phyloP scores from a whole-genome alignment of 1,284 basidiomycete genomes.

The Fomitiporia mediterranea region DNA sequence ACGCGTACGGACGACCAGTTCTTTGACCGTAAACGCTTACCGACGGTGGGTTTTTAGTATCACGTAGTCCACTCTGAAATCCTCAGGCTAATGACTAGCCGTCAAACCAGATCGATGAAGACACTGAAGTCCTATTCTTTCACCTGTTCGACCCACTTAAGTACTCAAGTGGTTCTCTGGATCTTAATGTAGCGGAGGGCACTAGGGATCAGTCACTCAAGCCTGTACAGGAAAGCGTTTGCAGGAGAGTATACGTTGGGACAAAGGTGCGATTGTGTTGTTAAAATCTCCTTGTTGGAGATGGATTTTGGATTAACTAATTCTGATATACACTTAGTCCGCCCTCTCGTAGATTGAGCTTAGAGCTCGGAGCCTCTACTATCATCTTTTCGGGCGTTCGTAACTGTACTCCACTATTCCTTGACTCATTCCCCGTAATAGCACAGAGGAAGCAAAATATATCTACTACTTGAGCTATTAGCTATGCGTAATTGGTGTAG shows the following conservation, averaged over 20 bases:
- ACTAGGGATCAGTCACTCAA: background rate
- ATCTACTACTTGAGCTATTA: background rate
- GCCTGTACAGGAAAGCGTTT: background rate
- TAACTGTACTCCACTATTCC: background rate
- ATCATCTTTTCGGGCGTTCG: background rate
- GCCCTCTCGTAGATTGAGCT: background rate
- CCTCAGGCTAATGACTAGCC: background rate
- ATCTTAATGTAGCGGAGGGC: background rate
- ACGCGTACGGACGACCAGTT: conserved; percentile 2
- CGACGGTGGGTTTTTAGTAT: background rate
- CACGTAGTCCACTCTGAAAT: background rate
- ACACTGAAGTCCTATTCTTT: background rate
- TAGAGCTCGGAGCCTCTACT: background rate
- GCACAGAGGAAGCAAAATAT: too few species aligned
- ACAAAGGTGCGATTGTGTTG: background rate
- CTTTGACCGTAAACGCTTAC: conserved; percentile 5
- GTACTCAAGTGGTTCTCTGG: background rate
- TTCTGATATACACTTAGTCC: background rate
- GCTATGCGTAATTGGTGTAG: background rate
- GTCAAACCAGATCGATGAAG: conserved; percentile 3
- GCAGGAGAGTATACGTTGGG: background rate
- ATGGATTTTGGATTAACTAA: background rate
- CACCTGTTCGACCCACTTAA: conserved; percentile 1
- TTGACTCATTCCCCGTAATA: background rate
- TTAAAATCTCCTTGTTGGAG: background rate